Base-by-base conservation (phyloP, 805 yeast species). In the Clavispora fructus region DNA sequence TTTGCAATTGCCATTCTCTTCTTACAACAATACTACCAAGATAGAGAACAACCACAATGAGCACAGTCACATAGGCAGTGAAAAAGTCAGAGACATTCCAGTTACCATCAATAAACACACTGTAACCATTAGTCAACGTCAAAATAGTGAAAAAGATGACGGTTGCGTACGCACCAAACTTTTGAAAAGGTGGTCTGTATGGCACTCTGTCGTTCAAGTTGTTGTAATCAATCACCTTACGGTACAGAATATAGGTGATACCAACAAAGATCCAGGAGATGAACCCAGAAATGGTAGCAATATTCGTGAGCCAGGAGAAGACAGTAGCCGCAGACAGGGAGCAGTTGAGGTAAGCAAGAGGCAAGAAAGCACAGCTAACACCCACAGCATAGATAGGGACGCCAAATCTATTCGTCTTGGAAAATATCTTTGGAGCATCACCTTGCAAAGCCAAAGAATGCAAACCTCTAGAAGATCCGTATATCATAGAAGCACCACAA, bases 391-490 rank as follows among this genome's bases (percentile, higher is more conserved):
- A 39, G 17, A 39, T 39, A 3, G 41, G 43, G 7, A 37, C 47
- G 27, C 42, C 43, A 7, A 2, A 23, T 19, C 40, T 16, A 19
- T 43, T 45, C 9, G 42, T 48, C 40, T 44, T 51, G 12, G 48
- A 55, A 46, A 73, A 68, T 6, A 66, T 40, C 10, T 49, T 50
- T 33, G 78, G 78, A 1, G 94, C 85, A 63, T 87, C 68, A 2
- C 88, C 89, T 41, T 62, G 57, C 31, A 59, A 41, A 9, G 75
- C 68, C 61, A 71, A 64, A 7, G 75, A 65, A 60, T 82, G 82
- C 23, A 87, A 67, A 0, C 86, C 72, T 59, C 79, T 61, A 6
- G 89, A 78, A 0, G 92, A 83, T 49, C 89, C 82, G 59, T 80
- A 87, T 30, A 86, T 78, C 61, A 82, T 85, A 0, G 75, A 67